Evolutionary conservation across 1,284 basidiomycete genomes (phyloP), one percentile per base, ranked within the genome.

Genomic region (Cutaneotrichosporon sp.): DNA sequence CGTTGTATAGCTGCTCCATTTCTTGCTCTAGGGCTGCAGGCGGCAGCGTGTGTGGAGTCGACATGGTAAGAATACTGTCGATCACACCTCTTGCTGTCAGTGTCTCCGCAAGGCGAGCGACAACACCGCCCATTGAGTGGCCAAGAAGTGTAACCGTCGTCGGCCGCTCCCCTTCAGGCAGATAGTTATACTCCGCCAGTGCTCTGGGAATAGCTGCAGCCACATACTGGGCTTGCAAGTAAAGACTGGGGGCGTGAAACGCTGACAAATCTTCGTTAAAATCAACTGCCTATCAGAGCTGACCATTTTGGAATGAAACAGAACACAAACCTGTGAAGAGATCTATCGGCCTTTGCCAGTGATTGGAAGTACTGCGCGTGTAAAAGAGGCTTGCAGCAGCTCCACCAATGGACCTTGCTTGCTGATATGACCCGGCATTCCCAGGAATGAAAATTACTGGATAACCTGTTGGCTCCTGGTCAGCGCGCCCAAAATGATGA

Each of bases 61-160:
- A 92, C 84, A 99, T 88, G 4, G 96, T 97, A 56, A 98, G 81
- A 54, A 98, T 81, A 0, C 86, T 82, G 17, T 88, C 84, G 40
- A 98, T 67, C n/a, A 65, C 63, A 48, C 81, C 33, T n/a, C 58
- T 70, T 8, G 85, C 80, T 1, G 84, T 33, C 35, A 37, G n/a
- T 2, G 44, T 21, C 9, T 42, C 60, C 0, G 74, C 69, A 26
- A 80, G 69, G 2, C 80, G 84, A 8, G 90, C 90, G 7, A 94
- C 90, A 40, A 97, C 78, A 2, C 96, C 96, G n/a, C 96, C 96
- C 96, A 99, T 99, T 13, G 93, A 97, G 69, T 98, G 94, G 0
- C 87, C 94, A 63, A 97, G 77, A 52, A 98, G 70, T 33, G 87
- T 82, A 44, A 97, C 83, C 26, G 56, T 59, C 1, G 48, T 54